Conservation (phyloP, 2,329 filamentous ascomycete genomes). For the Fusarium armeniacum region DNA sequence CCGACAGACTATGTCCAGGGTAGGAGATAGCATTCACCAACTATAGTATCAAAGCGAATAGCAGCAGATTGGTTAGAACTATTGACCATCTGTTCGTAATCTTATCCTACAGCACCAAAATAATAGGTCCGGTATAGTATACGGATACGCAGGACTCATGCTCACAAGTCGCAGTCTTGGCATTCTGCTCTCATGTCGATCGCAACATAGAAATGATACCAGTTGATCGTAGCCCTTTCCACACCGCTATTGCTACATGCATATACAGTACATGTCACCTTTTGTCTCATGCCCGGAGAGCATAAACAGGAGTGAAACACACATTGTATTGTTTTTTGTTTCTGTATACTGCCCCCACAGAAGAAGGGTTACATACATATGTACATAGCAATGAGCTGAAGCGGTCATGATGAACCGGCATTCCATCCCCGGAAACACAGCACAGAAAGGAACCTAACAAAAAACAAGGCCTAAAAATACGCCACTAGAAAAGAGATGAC, state of each 20-base stretch:
- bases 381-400: background rate
- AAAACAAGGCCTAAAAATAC: constrained; percentile 6
- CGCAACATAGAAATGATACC: background rate
- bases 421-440: background rate
- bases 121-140: background rate
- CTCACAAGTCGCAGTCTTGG: constrained; percentile 14
- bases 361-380: background rate
- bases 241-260: constrained; percentile 7
- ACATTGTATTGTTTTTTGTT: constrained; percentile 4
- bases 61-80: background rate
- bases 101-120: background rate
- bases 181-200: constrained; percentile 19
- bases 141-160: constrained; percentile 5
- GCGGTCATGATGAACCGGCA: constrained; percentile 4
- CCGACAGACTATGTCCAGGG: background rate
- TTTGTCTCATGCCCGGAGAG: background rate
- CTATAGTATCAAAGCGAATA: background rate
- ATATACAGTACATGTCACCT: background rate
- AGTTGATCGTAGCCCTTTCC: background rate
- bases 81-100: constrained; percentile 19
- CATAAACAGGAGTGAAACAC: constrained; percentile 12
- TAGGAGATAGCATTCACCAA: background rate
- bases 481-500: background rate
- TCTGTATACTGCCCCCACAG: background rate
- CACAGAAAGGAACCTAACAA: background rate